phyloP scores from a whole-genome alignment of 495 filamentous ascomycete genomes.

The Aspergillus sclerotioniger region DNA sequence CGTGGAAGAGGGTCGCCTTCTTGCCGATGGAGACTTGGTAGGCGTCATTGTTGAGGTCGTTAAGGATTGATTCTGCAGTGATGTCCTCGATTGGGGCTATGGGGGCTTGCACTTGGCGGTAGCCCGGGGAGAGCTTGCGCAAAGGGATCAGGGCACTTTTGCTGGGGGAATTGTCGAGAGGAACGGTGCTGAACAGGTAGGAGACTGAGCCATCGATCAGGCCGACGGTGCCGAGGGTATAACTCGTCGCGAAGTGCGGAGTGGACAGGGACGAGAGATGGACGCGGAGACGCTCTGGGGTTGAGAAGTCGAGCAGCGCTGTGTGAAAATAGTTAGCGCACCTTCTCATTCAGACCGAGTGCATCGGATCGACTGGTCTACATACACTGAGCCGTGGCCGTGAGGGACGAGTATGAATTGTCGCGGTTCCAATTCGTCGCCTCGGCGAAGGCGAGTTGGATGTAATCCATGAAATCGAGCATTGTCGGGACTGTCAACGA shows the following conservation, averaged over 20 bases:
- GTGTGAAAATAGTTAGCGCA: not conserved
- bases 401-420: constrained; percentile 88
- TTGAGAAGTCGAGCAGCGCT: constrained; percentile 83
- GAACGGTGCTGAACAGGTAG: constrained; percentile 83
- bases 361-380: not conserved
- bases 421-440: constrained; percentile 87
- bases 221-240: constrained; percentile 78
- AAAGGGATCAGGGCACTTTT: constrained; percentile 61
- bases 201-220: constrained; percentile 88
- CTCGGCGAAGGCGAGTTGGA: constrained; percentile 88
- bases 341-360: not conserved
- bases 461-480: constrained; percentile 98
- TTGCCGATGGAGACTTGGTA: constrained; percentile 25
- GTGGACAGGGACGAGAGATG: constrained; percentile 84
- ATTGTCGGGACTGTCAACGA: constrained; percentile 46
- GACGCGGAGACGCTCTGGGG: constrained; percentile 75
- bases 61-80: constrained; percentile 35
- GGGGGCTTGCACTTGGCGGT: constrained; percentile 59
- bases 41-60: constrained; percentile 16
- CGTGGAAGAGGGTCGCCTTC: constrained; percentile 75
- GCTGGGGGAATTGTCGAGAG: constrained; percentile 55
- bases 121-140: constrained; percentile 64
- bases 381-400: constrained; percentile 77
- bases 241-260: constrained; percentile 87
- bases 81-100: constrained; percentile 33